Evolutionary conservation across 441 rosid genomes (phyloP), one percentile per base, ranked within the genome.

Genomic region (Arabidopsis hybrid): DNA sequence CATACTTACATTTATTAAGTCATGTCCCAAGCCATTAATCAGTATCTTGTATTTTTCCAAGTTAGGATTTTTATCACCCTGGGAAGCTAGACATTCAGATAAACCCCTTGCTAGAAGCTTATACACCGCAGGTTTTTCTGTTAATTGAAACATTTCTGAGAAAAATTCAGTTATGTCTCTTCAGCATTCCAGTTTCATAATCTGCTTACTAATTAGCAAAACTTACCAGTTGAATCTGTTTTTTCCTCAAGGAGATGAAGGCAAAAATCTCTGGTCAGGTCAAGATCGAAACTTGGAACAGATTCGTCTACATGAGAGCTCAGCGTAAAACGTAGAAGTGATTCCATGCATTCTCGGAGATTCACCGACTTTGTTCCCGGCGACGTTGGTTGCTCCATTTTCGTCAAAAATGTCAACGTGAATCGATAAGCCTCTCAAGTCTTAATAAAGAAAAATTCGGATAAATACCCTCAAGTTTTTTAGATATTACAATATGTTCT

Each of bases 31-130:
- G 12, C 74, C 72, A 16, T 73, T 57, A 76, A 86, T 61, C 63
- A 82, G 59, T 49, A 78, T 45, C 46, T 66, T 76, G 79, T 85
- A 82, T 7, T 82, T 82, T 29, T 80, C 74, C 72, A 74, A 39
- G 58, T 32, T 67, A 3, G 56, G 8, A 29, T 40, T 16, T 77
- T 78, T 79, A 60, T 76, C 66, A 79, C 77, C 75, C 47, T 36
- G 57, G 36, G 75, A 38, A 34, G 78, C 63, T 60, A 87, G 55
- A 43, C 78, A 84, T 32, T 82, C 83, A 51, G 82, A 72, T 47
- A 92, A 45, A 63, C 83, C 86, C 8, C 71, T 81, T 63, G 90
- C 86, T 51, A 92, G 75, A 56, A 76, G 77, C 77, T 67, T 88
- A 79, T 83, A 85, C 47, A 79, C 57, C 29, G 88, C 90, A 61